Percentiles rank a stretch among this genome's conserved stretches.
phyloP scores from a whole-genome alignment of 2,329 filamentous ascomycete genomes.

The Tolypocladium tundrense region DNA sequence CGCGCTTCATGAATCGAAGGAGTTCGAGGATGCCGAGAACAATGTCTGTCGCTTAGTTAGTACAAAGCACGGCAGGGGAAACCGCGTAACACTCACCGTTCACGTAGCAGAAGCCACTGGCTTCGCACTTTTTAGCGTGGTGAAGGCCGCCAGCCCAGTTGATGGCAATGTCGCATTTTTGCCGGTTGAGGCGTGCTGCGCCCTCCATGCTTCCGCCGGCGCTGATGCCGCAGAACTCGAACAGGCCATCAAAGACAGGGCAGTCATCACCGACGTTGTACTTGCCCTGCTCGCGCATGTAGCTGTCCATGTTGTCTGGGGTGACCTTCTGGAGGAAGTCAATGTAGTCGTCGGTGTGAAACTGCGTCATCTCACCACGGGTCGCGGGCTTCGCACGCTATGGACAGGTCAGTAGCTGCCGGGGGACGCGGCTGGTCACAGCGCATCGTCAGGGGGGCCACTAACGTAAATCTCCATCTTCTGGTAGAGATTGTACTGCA shows the following conservation, averaged over 20 bases:
- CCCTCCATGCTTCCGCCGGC: conserved; percentile 91
- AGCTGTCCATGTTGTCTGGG: conserved; percentile 96
- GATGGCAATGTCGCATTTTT: conserved; percentile 92
- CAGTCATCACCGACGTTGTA: conserved; percentile 97
- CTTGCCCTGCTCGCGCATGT: conserved; percentile 78
- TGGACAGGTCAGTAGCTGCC: not conserved
- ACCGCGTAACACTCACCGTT: conserved; percentile 54
- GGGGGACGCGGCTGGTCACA: not conserved
- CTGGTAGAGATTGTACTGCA: conserved; percentile 92
- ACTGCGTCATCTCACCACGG: conserved; percentile 82
- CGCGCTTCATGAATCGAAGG: conserved; percentile 79
- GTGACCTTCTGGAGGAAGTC: conserved; percentile 93
- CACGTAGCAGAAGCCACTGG: conserved; percentile 95
- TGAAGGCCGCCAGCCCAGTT: conserved; percentile 98
- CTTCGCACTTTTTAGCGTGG: conserved; percentile 94
- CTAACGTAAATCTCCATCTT: conserved; percentile 94
- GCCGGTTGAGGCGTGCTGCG: conserved; percentile 76
- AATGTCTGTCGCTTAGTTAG: conserved; percentile 53
- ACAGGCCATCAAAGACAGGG: conserved; percentile 95
- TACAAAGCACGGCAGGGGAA: too few species aligned
- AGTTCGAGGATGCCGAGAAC: conserved; percentile 92
- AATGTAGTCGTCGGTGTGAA: conserved; percentile 92
- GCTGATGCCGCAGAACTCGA: conserved; percentile 91
- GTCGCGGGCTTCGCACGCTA: conserved; percentile 80
- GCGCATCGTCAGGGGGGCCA: conserved; percentile 12